phyloP scores from a whole-genome alignment of 108 stramenopile species.

The Seminavis robusta region DNA sequence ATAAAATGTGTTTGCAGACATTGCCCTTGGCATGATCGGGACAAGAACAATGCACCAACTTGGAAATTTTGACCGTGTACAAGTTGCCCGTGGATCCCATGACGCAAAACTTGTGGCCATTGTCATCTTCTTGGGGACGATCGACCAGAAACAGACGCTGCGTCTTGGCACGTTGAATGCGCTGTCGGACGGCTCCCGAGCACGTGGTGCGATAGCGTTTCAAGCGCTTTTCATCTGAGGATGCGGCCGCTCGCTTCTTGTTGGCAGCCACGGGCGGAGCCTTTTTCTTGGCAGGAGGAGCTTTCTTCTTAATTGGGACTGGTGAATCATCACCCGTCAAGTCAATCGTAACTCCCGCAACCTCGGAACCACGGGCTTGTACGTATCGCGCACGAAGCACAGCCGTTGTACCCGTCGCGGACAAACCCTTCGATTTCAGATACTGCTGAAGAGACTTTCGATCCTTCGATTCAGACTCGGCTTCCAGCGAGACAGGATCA shows the following conservation, averaged over 20 bases:
- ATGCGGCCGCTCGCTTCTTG: no score
- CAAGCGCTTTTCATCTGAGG: slow-evolving; percentile 38
- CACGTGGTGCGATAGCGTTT: slow-evolving; percentile 19
- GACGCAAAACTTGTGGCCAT: slow-evolving; percentile 16
- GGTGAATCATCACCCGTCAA: no score
- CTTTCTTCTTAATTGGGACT: not conserved
- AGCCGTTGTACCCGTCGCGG: not conserved
- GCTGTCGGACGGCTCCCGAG: slow-evolving; percentile 15
- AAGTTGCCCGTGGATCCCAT: slow-evolving; percentile 51
- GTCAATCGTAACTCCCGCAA: not conserved
- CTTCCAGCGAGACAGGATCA: no score
- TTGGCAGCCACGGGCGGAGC: not conserved
- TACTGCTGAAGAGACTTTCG: not conserved
- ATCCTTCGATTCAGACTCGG: no score
- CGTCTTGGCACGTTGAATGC: slow-evolving; percentile 28
- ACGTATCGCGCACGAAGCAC: not conserved
- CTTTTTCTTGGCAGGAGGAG: not conserved
- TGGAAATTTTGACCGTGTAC: slow-evolving; percentile 26
- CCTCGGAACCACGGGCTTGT: not conserved
- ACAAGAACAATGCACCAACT: slow-evolving; percentile 34
- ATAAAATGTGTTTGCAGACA: slow-evolving; percentile 50
- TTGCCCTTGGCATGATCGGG: slow-evolving; percentile 40
- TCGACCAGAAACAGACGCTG: slow-evolving; percentile 29
- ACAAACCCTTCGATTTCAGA: not conserved
- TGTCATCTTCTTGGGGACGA: not conserved